Evolutionary conservation across 192 early-diverging fungal genomes (phyloP), one percentile per base, ranked within the genome.

Genomic region (Entomortierella lignicola): DNA sequence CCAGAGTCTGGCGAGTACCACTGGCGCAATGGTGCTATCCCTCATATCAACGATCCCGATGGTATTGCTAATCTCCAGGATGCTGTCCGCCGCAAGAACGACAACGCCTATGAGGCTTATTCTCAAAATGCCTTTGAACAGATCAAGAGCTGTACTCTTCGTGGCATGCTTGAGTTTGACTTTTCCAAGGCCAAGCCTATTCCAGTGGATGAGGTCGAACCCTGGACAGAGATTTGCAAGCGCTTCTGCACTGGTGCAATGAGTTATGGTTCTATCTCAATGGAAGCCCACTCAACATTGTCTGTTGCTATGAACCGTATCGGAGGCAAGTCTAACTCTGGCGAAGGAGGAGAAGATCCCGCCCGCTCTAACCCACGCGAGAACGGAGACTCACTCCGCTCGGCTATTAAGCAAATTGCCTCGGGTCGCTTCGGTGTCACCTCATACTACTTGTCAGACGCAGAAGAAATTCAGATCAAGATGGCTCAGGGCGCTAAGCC

Each of bases 401-500:
- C 95, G 10, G 92, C 98, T 8, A 99, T 99, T 89, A 99, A 99
- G 87, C 98, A 99, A 82, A 94, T 99, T 50, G 98, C 98, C 12
- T 97, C 95, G 26, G 98, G 96, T 34, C 94, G 98, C 59, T 99
- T 99, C 80, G 98, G 98, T 81, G 96, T 99, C 2, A 99, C 98
- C 54, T 92, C 90, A 63, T 94, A 89, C 80, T 99, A 99, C 74
- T 89, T 98, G 39, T 89, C 95, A 2, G 95, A 99, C 77, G 89
- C 96, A 3, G 95, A 99, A 66, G 96, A 99, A 85, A 88, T 99
- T 25, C 98, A 99, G 79, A 99, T 99, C 90, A 99, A 99, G 89
- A 94, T 99, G 92, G 98, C 98, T 8, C 98, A 99, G 83, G 98
- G 98, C 61, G 98, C 98, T 52, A 99, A 98, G 85, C 95, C 98